A percentile compares a stretch with the other conserved stretches of the same genome.
phyloP scores from a whole-genome alignment of 1,139 yeast genomes.

The Protomyces inouyei region DNA sequence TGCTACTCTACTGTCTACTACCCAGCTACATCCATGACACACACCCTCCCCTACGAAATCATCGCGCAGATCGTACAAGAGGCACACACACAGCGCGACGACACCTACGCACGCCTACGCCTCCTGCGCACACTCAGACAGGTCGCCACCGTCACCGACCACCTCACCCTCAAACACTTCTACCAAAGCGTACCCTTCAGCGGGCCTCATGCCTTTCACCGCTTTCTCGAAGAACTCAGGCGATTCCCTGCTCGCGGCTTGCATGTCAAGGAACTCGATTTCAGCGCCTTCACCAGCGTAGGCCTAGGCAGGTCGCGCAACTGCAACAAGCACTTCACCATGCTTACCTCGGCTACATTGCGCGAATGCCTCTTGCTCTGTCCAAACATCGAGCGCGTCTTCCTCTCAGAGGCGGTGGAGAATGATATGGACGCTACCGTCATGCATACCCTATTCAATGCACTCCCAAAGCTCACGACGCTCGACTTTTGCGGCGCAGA shows the following conservation, averaged over 20 bases:
- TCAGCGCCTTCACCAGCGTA: constrained; percentile 81
- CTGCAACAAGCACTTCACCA: constrained; percentile 86
- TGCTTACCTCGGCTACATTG: constrained; percentile 75
- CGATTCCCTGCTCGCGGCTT: constrained; percentile 10
- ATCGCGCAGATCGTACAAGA: constrained; percentile 19
- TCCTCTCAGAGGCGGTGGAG: constrained; percentile 81
- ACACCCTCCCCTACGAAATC: constrained; percentile 16
- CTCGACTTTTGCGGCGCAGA: constrained; percentile 89
- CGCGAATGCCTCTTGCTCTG: constrained; percentile 54
- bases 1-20: background rate
- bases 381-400: constrained; percentile 68
- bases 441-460: constrained; percentile 50
- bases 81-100: background rate
- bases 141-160: constrained; percentile 4
- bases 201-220: constrained; percentile 15
- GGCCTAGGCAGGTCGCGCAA: constrained; percentile 85
- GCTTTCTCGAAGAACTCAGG: constrained; percentile 17
- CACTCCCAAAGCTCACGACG: constrained; percentile 57
- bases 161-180: constrained; percentile 4
- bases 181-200: constrained; percentile 21
- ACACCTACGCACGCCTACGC: constrained; percentile 10
- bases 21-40: background rate
- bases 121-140: constrained; percentile 10
- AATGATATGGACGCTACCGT: constrained; percentile 67
- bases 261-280: constrained; percentile 15